Evolutionary conservation across 2,329 filamentous ascomycete genomes (phyloP), one percentile per base, ranked within the genome.

Genomic region (Hypoxylon sp.): DNA sequence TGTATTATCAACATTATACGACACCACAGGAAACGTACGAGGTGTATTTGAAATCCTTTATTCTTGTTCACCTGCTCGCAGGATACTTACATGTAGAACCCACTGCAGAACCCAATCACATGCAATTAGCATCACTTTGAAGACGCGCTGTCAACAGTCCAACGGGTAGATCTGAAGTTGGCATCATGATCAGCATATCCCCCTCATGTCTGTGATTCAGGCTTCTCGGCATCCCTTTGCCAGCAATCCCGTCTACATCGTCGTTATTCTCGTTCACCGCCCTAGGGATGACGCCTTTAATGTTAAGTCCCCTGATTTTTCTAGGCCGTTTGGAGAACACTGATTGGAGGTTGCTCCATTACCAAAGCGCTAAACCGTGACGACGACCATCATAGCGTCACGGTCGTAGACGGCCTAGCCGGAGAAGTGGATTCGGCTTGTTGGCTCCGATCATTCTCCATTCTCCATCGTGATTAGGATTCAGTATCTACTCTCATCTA

Each of bases 281-380:
- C 55, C 49, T 55, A 32, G 46, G 25, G 60, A 63, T 59, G 55
- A 63, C 56, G 52, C 48, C 30, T 52, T 60, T 32, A 56, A 43
- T 57, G 48, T 46, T 36, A 43, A 69, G 60, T 67, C 60, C 61
- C 45, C 56, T 59, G 60, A 69, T 69, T 66, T 57, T 13, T 59
- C 63, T 23, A 62, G 32, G 34, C 41, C 36, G 28, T 23, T 43
- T 41, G 3, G 14, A 48, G 63, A 43, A 25, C 30, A 45, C 36
- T 71, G 68, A 69, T 71, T 71, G 68, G 68, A 68, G 28, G 51
- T 59, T 46, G 56, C 43, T 30, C 38, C 48, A 48, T 68, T 56
- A 50, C 63, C 43, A 64, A 57, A 68, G 68, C 63, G 68, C 65
- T 66, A 70, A 68, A 68, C 57, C 59, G 65, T 66, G 57, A 68